Evolutionary conservation across 1,139 yeast genomes (phyloP).

Genomic region (Yamadazyma siamensis): DNA sequence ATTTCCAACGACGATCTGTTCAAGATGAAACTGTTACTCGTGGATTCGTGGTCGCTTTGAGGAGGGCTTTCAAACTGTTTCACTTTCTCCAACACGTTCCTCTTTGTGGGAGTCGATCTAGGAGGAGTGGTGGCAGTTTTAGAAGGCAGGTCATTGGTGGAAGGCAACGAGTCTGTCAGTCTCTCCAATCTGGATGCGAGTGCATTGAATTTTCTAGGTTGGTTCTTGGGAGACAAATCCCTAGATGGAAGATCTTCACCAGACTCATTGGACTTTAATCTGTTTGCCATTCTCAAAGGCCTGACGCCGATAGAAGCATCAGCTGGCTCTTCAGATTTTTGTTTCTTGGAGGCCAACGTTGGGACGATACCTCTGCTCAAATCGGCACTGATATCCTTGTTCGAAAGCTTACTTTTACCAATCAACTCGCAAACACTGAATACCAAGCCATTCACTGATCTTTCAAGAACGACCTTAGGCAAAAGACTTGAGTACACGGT

Average conservation of each 20-base stretch:
- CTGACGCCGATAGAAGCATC: slow-evolving; percentile 42
- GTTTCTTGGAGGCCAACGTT: background rate
- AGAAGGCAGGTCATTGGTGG: slow-evolving; percentile 3
- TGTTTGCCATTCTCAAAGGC: slow-evolving; percentile 58
- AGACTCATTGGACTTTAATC: slow-evolving; percentile 18
- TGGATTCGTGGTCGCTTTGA: slow-evolving; percentile 11
- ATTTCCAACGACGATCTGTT: slow-evolving; percentile 18
- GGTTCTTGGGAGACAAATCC: slow-evolving; percentile 3
- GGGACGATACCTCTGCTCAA: slow-evolving; percentile 23
- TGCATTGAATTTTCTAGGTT: slow-evolving; percentile 10
- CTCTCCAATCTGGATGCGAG: slow-evolving; percentile 16
- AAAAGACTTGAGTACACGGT: slow-evolving; percentile 60
- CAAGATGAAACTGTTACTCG: slow-evolving; percentile 15
- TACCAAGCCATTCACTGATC: slow-evolving; percentile 73
- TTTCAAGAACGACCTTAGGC: slow-evolving; percentile 72
- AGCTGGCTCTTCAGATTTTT: slow-evolving; percentile 13
- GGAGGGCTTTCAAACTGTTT: slow-evolving; percentile 36
- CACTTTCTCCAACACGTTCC: slow-evolving; percentile 35
- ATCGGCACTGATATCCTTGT: slow-evolving; percentile 44
- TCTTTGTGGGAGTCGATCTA: slow-evolving; percentile 15
- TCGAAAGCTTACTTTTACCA: slow-evolving; percentile 10
- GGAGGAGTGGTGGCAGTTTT: slow-evolving; percentile 2
- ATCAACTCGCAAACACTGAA: slow-evolving; percentile 73
- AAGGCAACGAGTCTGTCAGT: slow-evolving; percentile 10
- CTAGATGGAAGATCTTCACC: no score